Evolutionary conservation across 108 stramenopile species (phyloP), one percentile per base, ranked within the genome.

Genomic region (Fragilaria crotonensis): DNA sequence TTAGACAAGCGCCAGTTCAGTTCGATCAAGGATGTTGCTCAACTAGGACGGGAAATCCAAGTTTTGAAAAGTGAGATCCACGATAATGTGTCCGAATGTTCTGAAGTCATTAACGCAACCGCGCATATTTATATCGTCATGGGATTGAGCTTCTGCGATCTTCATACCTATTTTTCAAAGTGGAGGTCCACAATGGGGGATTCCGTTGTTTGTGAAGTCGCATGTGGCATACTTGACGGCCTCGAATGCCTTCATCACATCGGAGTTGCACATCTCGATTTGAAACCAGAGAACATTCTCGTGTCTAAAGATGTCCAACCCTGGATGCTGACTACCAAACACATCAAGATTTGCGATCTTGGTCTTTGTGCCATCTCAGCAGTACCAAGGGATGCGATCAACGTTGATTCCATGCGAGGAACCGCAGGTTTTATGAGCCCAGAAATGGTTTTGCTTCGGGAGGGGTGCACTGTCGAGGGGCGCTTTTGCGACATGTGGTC

Each of bases 61-160:
- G 89, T 93, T 11, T 72, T 93, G 70, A 94, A 87, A 65, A 71
- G 81, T 28, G 84, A 94, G 26, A 45, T 62, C n/a, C 92, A 95
- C 61, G 75, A 74, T 2, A 76, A 92, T 49, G 85, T 97, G 23
- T 85, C 95, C 17, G 78, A 77, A 58, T 73, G 94, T 7, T 63
- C 73, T 17, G 96, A 97, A 54, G 86, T 88, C 5, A 66, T 98
- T 19, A 93, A 94, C 4, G 84, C 84, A 1, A 69, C 81, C 9
- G 85, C 84, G 0, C 87, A 94, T 53, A 88, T 98, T 25, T 98
- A 96, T 66, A 68, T 98, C 27, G 92, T 98, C 70, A 53, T 88
- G 71, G 89, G 75, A 25, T 57, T 70, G 1, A 60, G 75, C 41
- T 55, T 36, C 9, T 65, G 64, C 61, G 70, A 71, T 44, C 44